phyloP scores from a whole-genome alignment of 169 alveolate genomes.

The Plasmodium sp. region DNA sequence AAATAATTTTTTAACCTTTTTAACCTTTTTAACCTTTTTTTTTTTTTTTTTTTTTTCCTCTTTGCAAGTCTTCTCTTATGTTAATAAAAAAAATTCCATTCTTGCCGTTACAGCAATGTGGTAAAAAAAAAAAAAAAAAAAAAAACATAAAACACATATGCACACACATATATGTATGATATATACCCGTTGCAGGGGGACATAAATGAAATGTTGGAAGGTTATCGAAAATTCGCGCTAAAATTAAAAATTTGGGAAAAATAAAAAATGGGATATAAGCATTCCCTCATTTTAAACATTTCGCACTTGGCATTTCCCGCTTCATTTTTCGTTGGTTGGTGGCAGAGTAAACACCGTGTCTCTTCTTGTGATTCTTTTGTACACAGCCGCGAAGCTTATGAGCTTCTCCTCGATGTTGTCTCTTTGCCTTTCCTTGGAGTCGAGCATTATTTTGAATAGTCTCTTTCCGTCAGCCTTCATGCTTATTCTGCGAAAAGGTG shows the following conservation, averaged over 20 bases:
- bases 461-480: slow-evolving; percentile 95
- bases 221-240: not conserved
- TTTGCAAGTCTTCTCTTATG: slow-evolving; percentile 4
- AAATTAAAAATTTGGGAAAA: slow-evolving; percentile 24
- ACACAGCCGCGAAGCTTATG: slow-evolving; percentile 95
- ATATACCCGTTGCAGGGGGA: not conserved
- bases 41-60: slow-evolving; percentile 16
- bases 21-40: not conserved
- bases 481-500: slow-evolving; percentile 87
- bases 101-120: not conserved
- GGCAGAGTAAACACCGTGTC: slow-evolving; percentile 92
- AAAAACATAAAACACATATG: slow-evolving; percentile 1
- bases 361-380: slow-evolving; percentile 94
- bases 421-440: slow-evolving; percentile 96
- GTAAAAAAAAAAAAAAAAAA: not conserved
- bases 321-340: slow-evolving; percentile 73
- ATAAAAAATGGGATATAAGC: not conserved
- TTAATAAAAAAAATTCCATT: not conserved
- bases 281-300: not conserved
- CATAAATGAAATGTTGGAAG: not conserved
- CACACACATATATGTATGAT: not conserved
- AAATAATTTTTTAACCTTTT: slow-evolving; percentile 3
- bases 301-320: not conserved
- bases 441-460: slow-evolving; percentile 93
- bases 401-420: slow-evolving; percentile 94